Percentiles rank a stretch among this genome's conserved stretches.
phyloP scores from a whole-genome alignment of 2,329 filamentous ascomycete genomes.

The Pseudogymnoascus sp. region DNA sequence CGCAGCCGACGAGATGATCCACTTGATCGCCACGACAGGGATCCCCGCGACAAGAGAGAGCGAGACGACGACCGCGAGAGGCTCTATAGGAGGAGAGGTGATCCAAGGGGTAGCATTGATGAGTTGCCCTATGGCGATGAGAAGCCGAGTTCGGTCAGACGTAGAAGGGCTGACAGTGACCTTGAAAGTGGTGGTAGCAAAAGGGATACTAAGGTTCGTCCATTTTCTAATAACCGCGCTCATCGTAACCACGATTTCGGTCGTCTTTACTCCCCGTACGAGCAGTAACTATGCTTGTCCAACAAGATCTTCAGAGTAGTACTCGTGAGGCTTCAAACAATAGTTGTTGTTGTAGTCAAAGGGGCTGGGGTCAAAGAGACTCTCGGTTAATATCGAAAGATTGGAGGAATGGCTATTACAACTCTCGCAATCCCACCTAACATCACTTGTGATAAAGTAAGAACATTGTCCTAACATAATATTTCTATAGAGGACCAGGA shows the following conservation, averaged over 20 bases:
- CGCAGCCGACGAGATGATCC: conserved; percentile 54
- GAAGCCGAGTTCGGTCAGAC: conserved; percentile 55
- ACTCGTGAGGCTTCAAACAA: not conserved
- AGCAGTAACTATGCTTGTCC: not conserved
- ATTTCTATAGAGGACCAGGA: conserved; percentile 43
- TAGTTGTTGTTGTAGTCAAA: not conserved
- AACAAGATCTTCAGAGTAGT: not conserved
- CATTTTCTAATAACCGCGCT: not conserved
- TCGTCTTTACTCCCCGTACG: not conserved
- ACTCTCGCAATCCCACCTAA: conserved; percentile 12
- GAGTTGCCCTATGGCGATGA: conserved; percentile 87
- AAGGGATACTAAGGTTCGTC: conserved; percentile 53
- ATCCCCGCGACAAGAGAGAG: conserved; percentile 65
- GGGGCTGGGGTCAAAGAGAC: not conserved
- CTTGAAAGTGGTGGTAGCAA: conserved; percentile 51
- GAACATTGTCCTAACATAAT: conserved; percentile 3
- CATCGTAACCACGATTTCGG: not conserved
- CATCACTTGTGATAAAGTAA: conserved; percentile 22
- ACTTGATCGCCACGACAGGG: conserved; percentile 57
- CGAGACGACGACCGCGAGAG: conserved; percentile 87
- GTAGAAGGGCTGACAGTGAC: conserved; percentile 72
- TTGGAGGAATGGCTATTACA: not conserved
- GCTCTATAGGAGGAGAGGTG: conserved; percentile 70
- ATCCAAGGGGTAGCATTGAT: conserved; percentile 70
- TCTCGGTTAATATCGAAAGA: not conserved